Evolutionary conservation across 2,329 filamentous ascomycete genomes (phyloP), one percentile per base, ranked within the genome.

Genomic region (Daldinia sp.): DNA sequence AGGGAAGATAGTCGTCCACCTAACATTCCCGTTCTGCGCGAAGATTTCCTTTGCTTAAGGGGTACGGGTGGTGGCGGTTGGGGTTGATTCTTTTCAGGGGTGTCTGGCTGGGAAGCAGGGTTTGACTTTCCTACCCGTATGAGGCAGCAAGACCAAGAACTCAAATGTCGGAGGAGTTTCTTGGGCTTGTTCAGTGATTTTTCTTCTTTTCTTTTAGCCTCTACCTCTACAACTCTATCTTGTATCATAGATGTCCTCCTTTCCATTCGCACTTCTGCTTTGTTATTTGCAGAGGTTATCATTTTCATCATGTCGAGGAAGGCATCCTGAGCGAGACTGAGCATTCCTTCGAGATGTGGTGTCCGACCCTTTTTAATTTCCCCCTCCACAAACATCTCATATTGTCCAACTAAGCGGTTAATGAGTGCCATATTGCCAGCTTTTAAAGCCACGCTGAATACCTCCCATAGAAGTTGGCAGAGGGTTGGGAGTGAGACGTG

Each of bases 341-440:
- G n/a, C 53, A 56, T 56, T n/a, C 35, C 33, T 56, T 56, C 53
- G n/a, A 56, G 53, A 13, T 39, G 35, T 15, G 18, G 20, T 3
- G 44, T 42, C 30, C 39, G 18, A 13, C 46, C 44, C 18, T 26
- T 51, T 30, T 41, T 15, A 20, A 51, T 28, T 33, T 60, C 57
- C 30, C 20, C 46, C 3, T 23, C 12, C 2, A 35, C 26, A 30
- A 48, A 39, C 18, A 26, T 44, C 41, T 48, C 56, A 18, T 35
- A 59, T 26, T 59, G 56, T 9, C 18, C 28, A 28, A 48, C 26
- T n/a, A 59, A n/a, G 6, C 30, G 9, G 28, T 59, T 50, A 5
- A 59, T 35, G 42, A 50, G 7, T n/a, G 20, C n/a, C 41, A 46
- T 33, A 10, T 48, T 59, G n/a, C 41, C 44, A 2, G 30, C 56